Conservation (phyloP, 2,329 filamentous ascomycete genomes). For the Pestalotiopsis sp. region DNA sequence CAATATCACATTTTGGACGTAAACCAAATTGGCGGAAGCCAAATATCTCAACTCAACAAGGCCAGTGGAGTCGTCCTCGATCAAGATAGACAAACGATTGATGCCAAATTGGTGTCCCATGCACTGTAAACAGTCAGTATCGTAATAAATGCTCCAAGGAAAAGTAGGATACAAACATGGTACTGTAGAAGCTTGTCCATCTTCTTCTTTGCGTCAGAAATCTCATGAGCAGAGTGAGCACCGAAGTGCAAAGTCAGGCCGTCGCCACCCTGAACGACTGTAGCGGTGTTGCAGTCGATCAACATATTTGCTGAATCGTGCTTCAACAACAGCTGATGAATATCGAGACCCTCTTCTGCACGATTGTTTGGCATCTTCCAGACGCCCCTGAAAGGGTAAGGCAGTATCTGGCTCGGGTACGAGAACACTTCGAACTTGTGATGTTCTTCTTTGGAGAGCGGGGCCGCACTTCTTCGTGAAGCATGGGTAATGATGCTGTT, state of each 20-base stretch:
- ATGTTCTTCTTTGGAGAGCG: not conserved
- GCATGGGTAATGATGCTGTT: conserved; percentile 11
- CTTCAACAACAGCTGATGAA: conserved; percentile 6
- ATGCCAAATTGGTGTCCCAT: not conserved
- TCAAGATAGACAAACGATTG: conserved; percentile 2
- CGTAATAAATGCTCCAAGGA: not conserved
- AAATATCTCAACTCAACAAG: conserved; percentile 15
- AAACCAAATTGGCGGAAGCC: conserved; percentile 3
- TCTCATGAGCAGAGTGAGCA: not conserved
- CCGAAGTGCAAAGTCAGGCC: conserved; percentile 13
- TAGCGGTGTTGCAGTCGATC: conserved; percentile 6
- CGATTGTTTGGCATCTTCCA: conserved; percentile 11
- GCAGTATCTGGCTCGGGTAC: conserved; percentile 13
- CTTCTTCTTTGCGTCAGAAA: conserved; percentile 7
- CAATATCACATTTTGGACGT: conserved; percentile 4
- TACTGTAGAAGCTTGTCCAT: conserved; percentile 13
- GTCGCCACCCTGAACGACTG: conserved; percentile 9
- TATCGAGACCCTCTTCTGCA: not conserved
- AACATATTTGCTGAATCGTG: conserved; percentile 1
- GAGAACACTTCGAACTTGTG: conserved; percentile 11
- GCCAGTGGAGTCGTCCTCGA: not conserved
- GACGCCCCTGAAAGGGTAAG: not conserved
- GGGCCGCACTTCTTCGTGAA: conserved; percentile 2
- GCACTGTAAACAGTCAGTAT: not conserved
- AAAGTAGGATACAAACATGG: conserved; percentile 8